Evolutionary conservation across 1,284 basidiomycete species (phyloP).

Genomic region (Sporisorium iseilematis-ciliati): DNA sequence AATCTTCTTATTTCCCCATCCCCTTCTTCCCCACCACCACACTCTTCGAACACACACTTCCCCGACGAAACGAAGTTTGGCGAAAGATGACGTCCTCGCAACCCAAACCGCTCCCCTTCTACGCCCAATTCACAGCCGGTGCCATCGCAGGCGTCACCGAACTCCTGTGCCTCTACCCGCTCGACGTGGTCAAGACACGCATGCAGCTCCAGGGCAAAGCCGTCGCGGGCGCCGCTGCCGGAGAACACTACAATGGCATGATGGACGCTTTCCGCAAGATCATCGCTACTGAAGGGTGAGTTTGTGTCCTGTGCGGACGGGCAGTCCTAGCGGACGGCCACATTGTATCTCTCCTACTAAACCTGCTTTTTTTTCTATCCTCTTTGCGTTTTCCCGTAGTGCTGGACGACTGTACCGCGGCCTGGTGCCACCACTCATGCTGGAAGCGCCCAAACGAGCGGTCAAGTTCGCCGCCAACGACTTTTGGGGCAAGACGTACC

Average conservation of each 20-base stretch:
- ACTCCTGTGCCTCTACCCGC: conserved; percentile 90
- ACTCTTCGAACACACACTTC: too few relatives aligned
- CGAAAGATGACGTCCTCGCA: conserved; percentile 31
- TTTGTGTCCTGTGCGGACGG: background rate
- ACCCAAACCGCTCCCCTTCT: conserved; percentile 76
- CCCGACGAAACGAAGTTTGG: background rate
- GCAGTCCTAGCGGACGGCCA: too few relatives aligned
- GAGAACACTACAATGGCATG: conserved; percentile 74
- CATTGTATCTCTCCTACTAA: too few relatives aligned
- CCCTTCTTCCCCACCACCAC: too few relatives aligned
- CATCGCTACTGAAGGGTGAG: conserved; percentile 85
- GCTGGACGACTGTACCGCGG: conserved; percentile 89
- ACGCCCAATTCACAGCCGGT: conserved; percentile 88
- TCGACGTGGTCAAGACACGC: conserved; percentile 85
- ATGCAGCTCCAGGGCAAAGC: conserved; percentile 92
- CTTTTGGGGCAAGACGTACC: conserved; percentile 79
- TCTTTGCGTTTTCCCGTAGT: conserved; percentile 13
- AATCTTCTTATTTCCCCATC: background rate
- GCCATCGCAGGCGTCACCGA: conserved; percentile 87
- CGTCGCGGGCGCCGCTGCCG: conserved; percentile 70
- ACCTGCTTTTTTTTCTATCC: background rate
- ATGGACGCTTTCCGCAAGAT: conserved; percentile 83
- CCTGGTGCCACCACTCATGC: conserved; percentile 89
- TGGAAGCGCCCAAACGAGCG: conserved; percentile 98
- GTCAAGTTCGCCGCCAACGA: conserved; percentile 93